These are phyloP conservation scores for Scheffersomyces titani DNA, from an alignment of 1,139 yeast genomes.

Conservation along the genomic window DNA sequence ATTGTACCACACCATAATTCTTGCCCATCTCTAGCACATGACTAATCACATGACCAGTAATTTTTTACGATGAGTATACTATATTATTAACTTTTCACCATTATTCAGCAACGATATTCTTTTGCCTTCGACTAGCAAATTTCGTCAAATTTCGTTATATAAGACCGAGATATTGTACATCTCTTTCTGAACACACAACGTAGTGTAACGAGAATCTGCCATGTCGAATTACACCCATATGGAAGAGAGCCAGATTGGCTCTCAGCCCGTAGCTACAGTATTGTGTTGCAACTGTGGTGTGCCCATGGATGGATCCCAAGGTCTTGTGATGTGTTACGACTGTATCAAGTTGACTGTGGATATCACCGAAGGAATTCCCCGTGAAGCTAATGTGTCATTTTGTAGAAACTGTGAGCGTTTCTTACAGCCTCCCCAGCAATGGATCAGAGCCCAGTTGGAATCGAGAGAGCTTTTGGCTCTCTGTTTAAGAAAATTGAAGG, in stretches of 20 bases:
- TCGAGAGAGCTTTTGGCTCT: constrained; percentile 89
- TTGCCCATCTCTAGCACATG: not conserved
- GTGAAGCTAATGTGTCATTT: constrained; percentile 89
- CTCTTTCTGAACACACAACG: not conserved
- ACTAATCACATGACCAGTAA: not conserved
- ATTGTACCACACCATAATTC: not conserved
- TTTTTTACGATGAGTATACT: not conserved
- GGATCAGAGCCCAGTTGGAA: constrained; percentile 91
- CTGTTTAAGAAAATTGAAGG: constrained; percentile 84
- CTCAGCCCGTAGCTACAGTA: constrained; percentile 67
- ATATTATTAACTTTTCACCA: not conserved
- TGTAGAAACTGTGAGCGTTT: constrained; percentile 98
- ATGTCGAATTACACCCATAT: constrained; percentile 58
- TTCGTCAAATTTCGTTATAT: not conserved
- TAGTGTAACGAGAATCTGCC: not conserved
- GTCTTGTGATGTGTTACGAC: constrained; percentile 95
- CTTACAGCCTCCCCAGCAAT: constrained; percentile 90
- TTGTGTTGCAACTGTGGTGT: constrained; percentile 98
- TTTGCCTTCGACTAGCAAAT: not conserved
- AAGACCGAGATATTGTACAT: not conserved
- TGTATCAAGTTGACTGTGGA: constrained; percentile 94
- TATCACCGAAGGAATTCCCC: constrained; percentile 92
- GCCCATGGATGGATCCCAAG: constrained; percentile 94
- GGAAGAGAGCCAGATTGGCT: constrained; percentile 26
- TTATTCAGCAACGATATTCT: not conserved